Evolutionary conservation across 202 grass and related monocot genomes (phyloP).

Genomic region (Zizania palustris): DNA sequence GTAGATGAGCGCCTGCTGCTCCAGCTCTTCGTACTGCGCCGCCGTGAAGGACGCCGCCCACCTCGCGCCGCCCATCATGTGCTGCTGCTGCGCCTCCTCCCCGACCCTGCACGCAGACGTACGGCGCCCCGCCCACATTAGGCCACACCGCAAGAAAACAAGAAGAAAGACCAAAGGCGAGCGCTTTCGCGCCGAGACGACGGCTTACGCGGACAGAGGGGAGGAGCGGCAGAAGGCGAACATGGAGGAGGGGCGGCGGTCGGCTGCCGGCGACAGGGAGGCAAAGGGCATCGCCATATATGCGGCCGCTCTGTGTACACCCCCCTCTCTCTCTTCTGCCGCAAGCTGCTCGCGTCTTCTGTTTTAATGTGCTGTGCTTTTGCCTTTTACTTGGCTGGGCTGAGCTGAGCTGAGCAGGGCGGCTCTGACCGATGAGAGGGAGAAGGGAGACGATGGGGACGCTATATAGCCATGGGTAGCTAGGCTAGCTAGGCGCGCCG

Average conservation of each 20-base stretch:
- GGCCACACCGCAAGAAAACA: not conserved
- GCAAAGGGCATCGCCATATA: constrained; percentile 86
- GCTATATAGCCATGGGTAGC: constrained; percentile 18
- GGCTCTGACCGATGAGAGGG: constrained; percentile 21
- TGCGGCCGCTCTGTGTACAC: constrained; percentile 1
- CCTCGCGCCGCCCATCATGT: constrained; percentile 42
- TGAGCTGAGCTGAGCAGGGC: not conserved
- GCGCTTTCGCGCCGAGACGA: not conserved
- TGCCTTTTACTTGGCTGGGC: constrained; percentile 57
- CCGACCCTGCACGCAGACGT: constrained; percentile 20
- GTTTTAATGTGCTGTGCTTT: constrained; percentile 65
- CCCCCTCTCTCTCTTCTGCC: constrained; percentile 15
- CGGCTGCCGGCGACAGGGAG: constrained; percentile 77
- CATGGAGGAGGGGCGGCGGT: constrained; percentile 51
- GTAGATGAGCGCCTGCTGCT: constrained; percentile 86
- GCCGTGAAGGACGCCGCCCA: constrained; percentile 65
- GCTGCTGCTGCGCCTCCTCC: constrained; percentile 39
- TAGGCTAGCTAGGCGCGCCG: not conserved
- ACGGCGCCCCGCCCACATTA: too few relatives aligned
- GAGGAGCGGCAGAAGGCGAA: constrained; percentile 55
- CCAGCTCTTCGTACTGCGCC: constrained; percentile 89
- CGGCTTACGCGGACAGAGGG: constrained; percentile 42
- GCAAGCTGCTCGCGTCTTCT: constrained; percentile 34
- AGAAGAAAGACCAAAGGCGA: not conserved
- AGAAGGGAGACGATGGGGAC: not conserved